phyloP scores from a whole-genome alignment of 2,329 filamentous ascomycete genomes.

The Orbilia brochopaga region DNA sequence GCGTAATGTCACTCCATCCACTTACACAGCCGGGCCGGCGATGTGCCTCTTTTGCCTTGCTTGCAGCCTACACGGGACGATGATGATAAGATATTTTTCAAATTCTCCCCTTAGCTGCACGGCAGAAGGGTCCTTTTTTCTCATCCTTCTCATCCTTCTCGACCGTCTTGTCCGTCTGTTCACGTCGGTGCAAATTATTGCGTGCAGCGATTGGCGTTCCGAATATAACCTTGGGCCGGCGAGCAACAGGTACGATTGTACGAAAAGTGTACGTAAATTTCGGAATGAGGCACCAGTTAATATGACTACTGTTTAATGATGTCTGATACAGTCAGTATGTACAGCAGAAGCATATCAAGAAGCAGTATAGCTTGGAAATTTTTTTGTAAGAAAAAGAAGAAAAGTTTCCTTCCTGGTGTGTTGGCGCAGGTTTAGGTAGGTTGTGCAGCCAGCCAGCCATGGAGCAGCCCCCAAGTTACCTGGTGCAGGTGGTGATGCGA shows the following conservation, averaged over 20 bases:
- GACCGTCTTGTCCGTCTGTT: slow-evolving; percentile 8
- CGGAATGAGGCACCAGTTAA: slow-evolving; percentile 4
- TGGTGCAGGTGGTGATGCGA: slow-evolving; percentile 11
- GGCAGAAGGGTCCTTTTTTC: too few relatives aligned
- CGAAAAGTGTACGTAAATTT: too few relatives aligned
- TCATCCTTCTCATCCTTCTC: slow-evolving; percentile 8
- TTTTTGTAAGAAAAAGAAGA: slow-evolving; percentile 12
- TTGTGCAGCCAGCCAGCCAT: slow-evolving; percentile 10
- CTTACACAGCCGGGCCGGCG: slow-evolving; percentile 16
- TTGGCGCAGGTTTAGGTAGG: slow-evolving; percentile 7
- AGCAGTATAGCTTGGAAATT: slow-evolving; percentile 7
- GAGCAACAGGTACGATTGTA: too few relatives aligned
- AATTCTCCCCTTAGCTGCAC: slow-evolving; percentile 40
- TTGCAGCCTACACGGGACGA: slow-evolving; percentile 20
- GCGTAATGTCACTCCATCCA: slow-evolving; percentile 13
- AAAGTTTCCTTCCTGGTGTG: too few relatives aligned
- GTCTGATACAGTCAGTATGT: slow-evolving; percentile 2
- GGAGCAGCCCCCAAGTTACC: too few relatives aligned
- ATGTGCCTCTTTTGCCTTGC: slow-evolving; percentile 37
- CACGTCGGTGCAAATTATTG: slow-evolving; percentile 31
- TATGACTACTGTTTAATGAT: slow-evolving; percentile 6
- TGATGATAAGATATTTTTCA: background rate
- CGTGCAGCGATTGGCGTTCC: slow-evolving; percentile 28
- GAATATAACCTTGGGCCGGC: too few relatives aligned
- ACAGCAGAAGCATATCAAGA: slow-evolving; percentile 21